Base-by-base conservation (phyloP, 306 rosid species). In the Crotalaria pallida region DNA sequence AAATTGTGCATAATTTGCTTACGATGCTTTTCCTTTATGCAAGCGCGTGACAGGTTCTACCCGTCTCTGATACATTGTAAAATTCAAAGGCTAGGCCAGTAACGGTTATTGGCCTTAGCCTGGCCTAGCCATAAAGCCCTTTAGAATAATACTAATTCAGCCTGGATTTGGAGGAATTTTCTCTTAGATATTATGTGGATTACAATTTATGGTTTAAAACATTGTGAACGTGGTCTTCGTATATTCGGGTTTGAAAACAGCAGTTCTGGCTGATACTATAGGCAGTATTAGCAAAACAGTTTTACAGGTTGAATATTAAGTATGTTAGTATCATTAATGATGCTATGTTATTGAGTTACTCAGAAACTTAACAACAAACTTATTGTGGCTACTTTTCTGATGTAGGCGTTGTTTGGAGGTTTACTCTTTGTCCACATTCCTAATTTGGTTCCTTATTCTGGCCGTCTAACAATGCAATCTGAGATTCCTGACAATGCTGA, bases 381-480 rank as follows among this genome's bases (percentile, higher is more conserved):
- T 50, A 76, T 44, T 68, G 13, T 50, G 50, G 56, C 56, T 73
- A 38, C 43, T 65, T 13, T 72, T 78, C 48, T 77, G 71, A 52
- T 81, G 74, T 15, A 92, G 98, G 92, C 77, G 65, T 31, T 89
- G 57, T 92, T 92, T 83, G 96, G 91, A 40, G 74, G 71, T 77
- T 88, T 84, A 58, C 87, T 88, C 74, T 59, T 80, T 59, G 79
- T 80, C 58, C 80, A 88, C 80, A 70, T 92, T 74, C 98, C 98
- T 3, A 79, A 83, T 58, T 75, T 92, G 83, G 86, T 78, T 83
- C 96, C 96, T 63, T 77, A 83, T 77, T 76, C 89, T 50, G 92
- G 91, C 8, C 84, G 84, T 62, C 31, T 61, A 31, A 58, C 65
- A 38, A 36, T 61, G 59, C 82, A 77, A 80, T 34, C 81, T 7